Conservation (phyloP, 1,284 basidiomycete species). For the Ustilago esculenta region DNA sequence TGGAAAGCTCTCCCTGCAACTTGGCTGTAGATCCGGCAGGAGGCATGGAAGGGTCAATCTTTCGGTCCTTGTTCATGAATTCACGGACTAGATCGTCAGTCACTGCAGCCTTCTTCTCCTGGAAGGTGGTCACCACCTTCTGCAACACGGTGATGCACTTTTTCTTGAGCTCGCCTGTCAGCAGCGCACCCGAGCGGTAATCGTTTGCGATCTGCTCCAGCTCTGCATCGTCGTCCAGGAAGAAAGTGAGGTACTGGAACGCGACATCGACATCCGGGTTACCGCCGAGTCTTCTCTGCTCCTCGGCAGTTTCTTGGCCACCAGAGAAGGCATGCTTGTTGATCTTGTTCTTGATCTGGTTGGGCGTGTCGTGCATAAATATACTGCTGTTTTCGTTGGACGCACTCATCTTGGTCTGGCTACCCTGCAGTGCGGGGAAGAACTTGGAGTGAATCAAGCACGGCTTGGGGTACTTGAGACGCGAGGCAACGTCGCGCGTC, state of each 20-base stretch:
- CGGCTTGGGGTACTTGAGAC: slow-evolving; percentile 96
- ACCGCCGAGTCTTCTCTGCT: slow-evolving; percentile 87
- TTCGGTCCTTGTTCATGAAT: slow-evolving; percentile 86
- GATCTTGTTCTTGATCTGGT: slow-evolving; percentile 98
- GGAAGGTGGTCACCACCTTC: slow-evolving; percentile 85
- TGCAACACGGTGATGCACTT: slow-evolving; percentile 87
- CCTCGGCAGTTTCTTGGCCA: slow-evolving; percentile 84
- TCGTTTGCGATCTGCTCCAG: slow-evolving; percentile 84
- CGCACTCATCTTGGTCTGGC: slow-evolving; percentile 98
- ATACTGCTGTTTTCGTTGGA: slow-evolving; percentile 89
- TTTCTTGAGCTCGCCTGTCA: slow-evolving; percentile 92
- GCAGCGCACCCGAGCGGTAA: slow-evolving; percentile 85
- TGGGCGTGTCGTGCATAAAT: slow-evolving; percentile 91
- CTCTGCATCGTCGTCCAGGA: slow-evolving; percentile 92
- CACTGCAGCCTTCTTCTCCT: slow-evolving; percentile 83
- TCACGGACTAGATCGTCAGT: slow-evolving; percentile 79
- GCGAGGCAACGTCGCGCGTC: slow-evolving; percentile 91
- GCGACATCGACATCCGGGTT: slow-evolving; percentile 95
- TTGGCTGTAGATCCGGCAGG: slow-evolving; percentile 49
- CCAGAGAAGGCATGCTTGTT: slow-evolving; percentile 74
- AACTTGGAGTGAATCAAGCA: slow-evolving; percentile 93
- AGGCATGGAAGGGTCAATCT: slow-evolving; percentile 71
- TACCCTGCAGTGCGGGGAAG: slow-evolving; percentile 96
- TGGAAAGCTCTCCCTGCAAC: slow-evolving; percentile 29
- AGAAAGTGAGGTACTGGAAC: slow-evolving; percentile 97